Evolutionary conservation across 1,139 yeast genomes (phyloP), one percentile per base, ranked within the genome.

Genomic region (Taphrina sp.): DNA sequence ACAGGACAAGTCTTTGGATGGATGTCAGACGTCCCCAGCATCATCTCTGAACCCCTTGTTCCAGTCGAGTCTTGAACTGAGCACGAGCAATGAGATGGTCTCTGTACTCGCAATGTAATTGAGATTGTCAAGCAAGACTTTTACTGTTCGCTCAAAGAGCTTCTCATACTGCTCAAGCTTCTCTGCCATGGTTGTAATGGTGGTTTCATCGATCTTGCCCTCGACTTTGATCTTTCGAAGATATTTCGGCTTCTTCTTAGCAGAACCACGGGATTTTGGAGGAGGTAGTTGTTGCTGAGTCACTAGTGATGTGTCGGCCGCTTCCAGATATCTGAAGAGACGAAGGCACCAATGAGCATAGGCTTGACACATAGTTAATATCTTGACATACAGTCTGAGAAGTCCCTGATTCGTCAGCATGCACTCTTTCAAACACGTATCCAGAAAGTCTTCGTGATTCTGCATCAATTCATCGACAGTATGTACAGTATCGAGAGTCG

Each of bases 391-490:
- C 8, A 78, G 72, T 49, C 74, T 72, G 47, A 85, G 72, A 51
- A 85, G 70, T 46, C 74, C 76, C 23, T 79, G 76, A 57, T 81
- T 80, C 1, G 92, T 83, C 52, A 87, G 72, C 66, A 85, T 75
- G 23, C 89, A 79, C 61, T 83, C 87, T 61, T 81, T 77, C 64
- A 87, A 69, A 26, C 85, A 75, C 1, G 83, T 78, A 64, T 83
- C 85, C 60, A 87, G 70, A 63, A 78, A 83, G 3, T 77, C 74
- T 35, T 82, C 80, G 60, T 85, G 75, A 36, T 72, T 72, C 20
- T 70, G 71, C 61, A 76, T 76, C 33, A 86, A 70, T 14, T 71
- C 67, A 52, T 77, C 81, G 14, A 85, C 75, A 34, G 82, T 81
- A n/a, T 62, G 62, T 2, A 69, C 63, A 1, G 62, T 57, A 14